Evolutionary conservation across 495 filamentous ascomycete species (phyloP), one percentile per base, ranked within the genome.

Genomic region (Terfezia claveryi): DNA sequence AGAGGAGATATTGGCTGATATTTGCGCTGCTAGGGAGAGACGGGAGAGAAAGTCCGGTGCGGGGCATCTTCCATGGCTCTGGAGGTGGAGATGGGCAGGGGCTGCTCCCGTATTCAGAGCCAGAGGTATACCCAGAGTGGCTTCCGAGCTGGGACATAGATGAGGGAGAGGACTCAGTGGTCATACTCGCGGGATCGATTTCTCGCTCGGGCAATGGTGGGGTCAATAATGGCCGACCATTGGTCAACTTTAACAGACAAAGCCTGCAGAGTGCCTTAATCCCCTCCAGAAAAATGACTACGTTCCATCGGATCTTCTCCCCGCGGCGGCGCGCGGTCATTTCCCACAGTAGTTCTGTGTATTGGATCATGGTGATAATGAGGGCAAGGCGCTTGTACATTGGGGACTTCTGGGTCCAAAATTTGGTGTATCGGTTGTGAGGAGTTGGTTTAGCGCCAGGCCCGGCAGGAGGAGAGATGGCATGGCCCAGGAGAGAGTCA

Each of bases 141-240:
- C 8, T 51, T 49, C 49, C 49, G 14, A 46, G 52, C 12, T 38
- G 38, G 8, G 41, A 46, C 12, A 20, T 14, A 20, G 41, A 14
- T 9, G 54, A 51, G 23, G 59, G 52, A 38, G 59, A 20, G 52
- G 63, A 57, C 2, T 65, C 64, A 38, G 77, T 71, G 41, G 84
- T 80, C 20, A 77, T 72, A 3, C 77, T 69, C 16, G 76, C 75
- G 0, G 78, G 79, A 55, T 80, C 78, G 17, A 78, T 66, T 59
- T 92, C 87, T 44, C 88, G 74, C 69, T 93, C 84, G n/a, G 88
- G 88, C 7, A 95, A 72, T 10, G 83, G 76, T 8, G 88, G 88
- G 20, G 76, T 82, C 38, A 95, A 76, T 5, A 94, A 73, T n/a
- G 88, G 87, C 56, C 88, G 71, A 16, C 79, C 83, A 58, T 82